Conservation (phyloP, 495 filamentous ascomycete species). For the Xylaria nigripes region DNA sequence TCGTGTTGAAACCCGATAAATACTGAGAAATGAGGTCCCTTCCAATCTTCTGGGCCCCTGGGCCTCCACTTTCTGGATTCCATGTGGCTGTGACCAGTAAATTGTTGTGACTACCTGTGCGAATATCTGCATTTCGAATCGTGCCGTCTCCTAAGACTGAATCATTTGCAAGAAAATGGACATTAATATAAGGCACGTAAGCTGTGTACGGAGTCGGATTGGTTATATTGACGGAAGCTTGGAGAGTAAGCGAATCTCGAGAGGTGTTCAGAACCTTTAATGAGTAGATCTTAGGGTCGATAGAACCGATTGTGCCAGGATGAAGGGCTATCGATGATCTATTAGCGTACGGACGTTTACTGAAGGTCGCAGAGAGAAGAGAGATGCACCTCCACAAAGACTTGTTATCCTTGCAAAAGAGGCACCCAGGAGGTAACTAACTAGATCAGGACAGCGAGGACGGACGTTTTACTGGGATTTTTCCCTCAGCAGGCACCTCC, state of each 20-base stretch:
- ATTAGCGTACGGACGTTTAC: conserved; percentile 18
- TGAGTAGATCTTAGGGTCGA: conserved; percentile 53
- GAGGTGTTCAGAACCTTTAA: conserved; percentile 64
- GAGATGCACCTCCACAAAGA: conserved; percentile 14
- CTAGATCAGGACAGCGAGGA: conserved; percentile 38
- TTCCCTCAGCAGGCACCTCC: conserved; percentile 75
- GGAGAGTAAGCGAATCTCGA: conserved; percentile 55
- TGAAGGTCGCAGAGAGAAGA: conserved; percentile 10
- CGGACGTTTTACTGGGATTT: conserved; percentile 80
- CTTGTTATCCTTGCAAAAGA: conserved; percentile 12
- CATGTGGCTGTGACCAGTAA: conserved; percentile 61
- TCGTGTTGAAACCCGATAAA: conserved; percentile 79
- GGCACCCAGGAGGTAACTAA: conserved; percentile 38
- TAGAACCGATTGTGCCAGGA: conserved; percentile 32
- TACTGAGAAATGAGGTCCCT: conserved; percentile 73
- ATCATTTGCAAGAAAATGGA: conserved; percentile 65
- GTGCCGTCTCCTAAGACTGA: conserved; percentile 67
- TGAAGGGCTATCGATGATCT: conserved; percentile 27
- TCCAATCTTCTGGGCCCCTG: conserved; percentile 51
- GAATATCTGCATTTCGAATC: conserved; percentile 50
- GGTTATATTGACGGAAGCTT: conserved; percentile 66
- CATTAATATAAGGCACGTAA: conserved; percentile 65
- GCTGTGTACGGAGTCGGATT: conserved; percentile 86
- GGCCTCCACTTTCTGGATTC: conserved; percentile 60
- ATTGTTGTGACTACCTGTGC: conserved; percentile 63